Base-by-base conservation (phyloP, 2,329 filamentous ascomycete genomes). In the Stachybotrys echinatus region DNA sequence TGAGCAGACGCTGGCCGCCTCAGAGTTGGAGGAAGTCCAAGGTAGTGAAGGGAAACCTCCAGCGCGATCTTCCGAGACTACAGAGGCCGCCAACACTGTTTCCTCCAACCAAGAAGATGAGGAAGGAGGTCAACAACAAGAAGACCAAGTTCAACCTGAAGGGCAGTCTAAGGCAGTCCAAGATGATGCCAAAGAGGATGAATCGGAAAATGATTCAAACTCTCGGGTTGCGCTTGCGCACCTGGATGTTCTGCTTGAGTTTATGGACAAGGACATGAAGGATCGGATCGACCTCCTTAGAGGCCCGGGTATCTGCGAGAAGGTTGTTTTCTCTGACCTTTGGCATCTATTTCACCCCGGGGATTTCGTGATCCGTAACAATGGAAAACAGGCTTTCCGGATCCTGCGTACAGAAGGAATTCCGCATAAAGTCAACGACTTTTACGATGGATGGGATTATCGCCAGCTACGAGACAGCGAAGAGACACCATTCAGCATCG, bases 261-360 rank as follows among this genome's bases (percentile, higher is more conserved):
- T 52, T 12, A 48, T 52, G 43, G 44, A 52, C 14, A 18, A 12
- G n/a, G 23, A 47, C 0, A 42, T 51, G 19, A 21, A 42, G 27
- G 22, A 27, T 19, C 50, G 48, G 18, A 27, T 46, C 5, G 20
- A 48, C 8, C 45, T 48, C 20, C 21, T 50, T 19, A 10, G 39
- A 10, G 39, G 39, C 19, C n/a, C n/a, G n/a, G 20, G n/a, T 21
- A 8, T 44, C 38, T 19, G 50, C 23, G 10, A 4, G 38, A 48
- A 27, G 4, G 42, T 48, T n/a, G 21, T 27, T 20, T 65, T 62
- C 45, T 37, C 48, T 4, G 61, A 67, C 46, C n/a, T 66, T 0
- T 63, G 62, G 59, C 53, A 59, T 23, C 46, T 65, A 8, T 66
- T 61, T 48, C 54, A 54, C 14, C 61, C 59, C 0, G 62, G 62